Evolutionary conservation across 2,329 filamentous ascomycete genomes (phyloP).

Genomic region (Sarocladiaceae sp.): DNA sequence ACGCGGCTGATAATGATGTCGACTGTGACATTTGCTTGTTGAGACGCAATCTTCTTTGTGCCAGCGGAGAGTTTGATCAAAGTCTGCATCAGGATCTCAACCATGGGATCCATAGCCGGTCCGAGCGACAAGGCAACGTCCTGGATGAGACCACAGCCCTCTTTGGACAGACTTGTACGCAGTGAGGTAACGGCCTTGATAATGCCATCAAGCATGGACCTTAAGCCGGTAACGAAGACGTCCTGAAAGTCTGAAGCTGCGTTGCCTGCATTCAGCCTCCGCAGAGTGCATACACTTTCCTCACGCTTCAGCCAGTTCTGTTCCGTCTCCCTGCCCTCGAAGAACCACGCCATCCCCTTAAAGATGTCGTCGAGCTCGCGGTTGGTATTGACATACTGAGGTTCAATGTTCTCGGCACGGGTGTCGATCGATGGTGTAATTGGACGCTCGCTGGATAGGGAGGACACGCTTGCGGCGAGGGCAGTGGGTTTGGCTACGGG

Average conservation of each 20-base stretch:
- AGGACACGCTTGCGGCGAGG: conserved; percentile 47
- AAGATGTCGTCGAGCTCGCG: conserved; percentile 86
- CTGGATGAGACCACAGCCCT: conserved; percentile 77
- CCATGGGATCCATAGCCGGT: conserved; percentile 75
- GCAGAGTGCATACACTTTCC: conserved; percentile 68
- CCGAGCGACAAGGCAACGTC: conserved; percentile 74
- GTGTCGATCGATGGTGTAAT: conserved; percentile 57
- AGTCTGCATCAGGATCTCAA: conserved; percentile 82
- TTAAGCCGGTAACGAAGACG: conserved; percentile 63
- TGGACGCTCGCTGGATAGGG: conserved; percentile 43
- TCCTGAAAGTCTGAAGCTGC: conserved; percentile 69
- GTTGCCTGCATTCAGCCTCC: conserved; percentile 77
- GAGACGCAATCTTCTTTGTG: conserved; percentile 88
- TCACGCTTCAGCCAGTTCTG: conserved; percentile 88
- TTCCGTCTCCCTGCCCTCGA: conserved; percentile 85
- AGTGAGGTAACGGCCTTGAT: conserved; percentile 79
- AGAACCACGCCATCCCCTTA: conserved; percentile 70
- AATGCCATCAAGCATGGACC: conserved; percentile 75
- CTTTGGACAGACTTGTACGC: conserved; percentile 82
- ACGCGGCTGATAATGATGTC: conserved; percentile 72
- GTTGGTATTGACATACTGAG: conserved; percentile 74
- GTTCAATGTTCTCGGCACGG: conserved; percentile 66
- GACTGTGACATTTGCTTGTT: conserved; percentile 76
- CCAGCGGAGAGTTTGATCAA: conserved; percentile 84
- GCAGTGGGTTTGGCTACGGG: conserved; percentile 24